These are phyloP conservation scores for Tolypocladium guangdongense DNA, from an alignment of 2,329 filamentous ascomycete species.

Conservation along the genomic window DNA sequence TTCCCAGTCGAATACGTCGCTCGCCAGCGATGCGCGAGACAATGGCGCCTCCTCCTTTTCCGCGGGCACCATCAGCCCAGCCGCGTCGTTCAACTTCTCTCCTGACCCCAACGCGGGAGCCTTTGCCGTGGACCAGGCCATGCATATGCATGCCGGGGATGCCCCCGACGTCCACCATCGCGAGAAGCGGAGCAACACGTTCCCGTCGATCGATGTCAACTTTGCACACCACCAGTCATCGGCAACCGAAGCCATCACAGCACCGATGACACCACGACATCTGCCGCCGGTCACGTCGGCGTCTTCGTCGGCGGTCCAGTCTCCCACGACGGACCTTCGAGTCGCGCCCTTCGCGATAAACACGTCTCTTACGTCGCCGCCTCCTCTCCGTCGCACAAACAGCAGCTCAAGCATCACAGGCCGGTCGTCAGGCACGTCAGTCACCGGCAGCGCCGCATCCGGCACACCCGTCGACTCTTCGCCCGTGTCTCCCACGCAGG, in stretches of 20 bases:
- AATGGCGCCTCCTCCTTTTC: constrained; percentile 52
- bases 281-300: constrained; percentile 32
- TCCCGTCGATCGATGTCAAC: constrained; percentile 60
- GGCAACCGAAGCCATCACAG: constrained; percentile 12
- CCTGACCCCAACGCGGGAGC: constrained; percentile 60
- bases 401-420: constrained; percentile 23
- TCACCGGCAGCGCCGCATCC: constrained; percentile 8
- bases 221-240: constrained; percentile 32
- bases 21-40: constrained; percentile 20
- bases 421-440: constrained; percentile 11
- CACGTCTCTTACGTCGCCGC: constrained; percentile 28
- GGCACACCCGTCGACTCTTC: constrained; percentile 36
- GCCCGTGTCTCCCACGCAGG: constrained; percentile 62
- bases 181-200: constrained; percentile 65
- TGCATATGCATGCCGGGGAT: constrained; percentile 21
- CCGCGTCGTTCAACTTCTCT: constrained; percentile 63
- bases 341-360: constrained; percentile 32
- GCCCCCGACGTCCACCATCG: constrained; percentile 56
- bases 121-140: constrained; percentile 38
- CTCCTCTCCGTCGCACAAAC: constrained; percentile 20
- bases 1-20: constrained; percentile 23
- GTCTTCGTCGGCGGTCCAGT: constrained; percentile 41
- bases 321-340: constrained; percentile 35
- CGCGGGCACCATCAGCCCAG: constrained; percentile 60
- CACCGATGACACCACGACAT: constrained; percentile 40